These are phyloP conservation scores for Entonaema liquescens DNA, from an alignment of 495 filamentous ascomycete species.

Conservation along the genomic window DNA sequence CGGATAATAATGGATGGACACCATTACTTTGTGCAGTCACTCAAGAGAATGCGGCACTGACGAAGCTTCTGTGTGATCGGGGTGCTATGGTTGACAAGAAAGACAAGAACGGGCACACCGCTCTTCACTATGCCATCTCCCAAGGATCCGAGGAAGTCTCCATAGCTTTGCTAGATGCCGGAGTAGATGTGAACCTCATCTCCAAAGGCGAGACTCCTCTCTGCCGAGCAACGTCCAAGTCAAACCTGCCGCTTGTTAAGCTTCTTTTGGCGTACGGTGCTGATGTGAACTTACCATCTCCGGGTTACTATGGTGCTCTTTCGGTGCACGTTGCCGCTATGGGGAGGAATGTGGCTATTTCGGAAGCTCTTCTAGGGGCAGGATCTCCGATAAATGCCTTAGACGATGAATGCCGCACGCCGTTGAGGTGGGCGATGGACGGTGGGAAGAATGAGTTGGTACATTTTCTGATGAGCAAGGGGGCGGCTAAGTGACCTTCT, in stretches of 20 bases:
- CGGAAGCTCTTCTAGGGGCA: conserved; percentile 44
- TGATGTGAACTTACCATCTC: conserved; percentile 18
- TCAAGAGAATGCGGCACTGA: conserved; percentile 31
- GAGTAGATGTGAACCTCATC: conserved; percentile 38
- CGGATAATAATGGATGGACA: conserved; percentile 31
- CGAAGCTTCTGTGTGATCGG: conserved; percentile 39
- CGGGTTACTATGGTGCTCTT: conserved; percentile 24
- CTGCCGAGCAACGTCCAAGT: conserved; percentile 34
- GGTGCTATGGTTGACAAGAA: conserved; percentile 40
- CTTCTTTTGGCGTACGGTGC: conserved; percentile 23
- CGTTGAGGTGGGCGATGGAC: conserved; percentile 36
- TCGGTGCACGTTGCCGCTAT: conserved; percentile 33
- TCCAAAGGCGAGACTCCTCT: conserved; percentile 34
- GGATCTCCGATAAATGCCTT: conserved; percentile 46
- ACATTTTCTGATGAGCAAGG: conserved; percentile 32
- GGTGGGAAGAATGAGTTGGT: conserved; percentile 31
- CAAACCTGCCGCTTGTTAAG: conserved; percentile 20
- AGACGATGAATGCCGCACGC: conserved; percentile 45
- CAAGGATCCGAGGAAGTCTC: conserved; percentile 37
- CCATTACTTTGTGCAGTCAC: conserved; percentile 41
- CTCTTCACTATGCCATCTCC: conserved; percentile 43
- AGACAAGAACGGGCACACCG: conserved; percentile 34
- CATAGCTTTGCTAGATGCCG: conserved; percentile 34
- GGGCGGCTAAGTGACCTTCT: conserved; percentile 27
- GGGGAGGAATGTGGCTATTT: conserved; percentile 36